A percentile compares a stretch with the other conserved stretches of the same genome.
phyloP scores from a whole-genome alignment of 208 protist species.

The Crithidia thermophila region DNA sequence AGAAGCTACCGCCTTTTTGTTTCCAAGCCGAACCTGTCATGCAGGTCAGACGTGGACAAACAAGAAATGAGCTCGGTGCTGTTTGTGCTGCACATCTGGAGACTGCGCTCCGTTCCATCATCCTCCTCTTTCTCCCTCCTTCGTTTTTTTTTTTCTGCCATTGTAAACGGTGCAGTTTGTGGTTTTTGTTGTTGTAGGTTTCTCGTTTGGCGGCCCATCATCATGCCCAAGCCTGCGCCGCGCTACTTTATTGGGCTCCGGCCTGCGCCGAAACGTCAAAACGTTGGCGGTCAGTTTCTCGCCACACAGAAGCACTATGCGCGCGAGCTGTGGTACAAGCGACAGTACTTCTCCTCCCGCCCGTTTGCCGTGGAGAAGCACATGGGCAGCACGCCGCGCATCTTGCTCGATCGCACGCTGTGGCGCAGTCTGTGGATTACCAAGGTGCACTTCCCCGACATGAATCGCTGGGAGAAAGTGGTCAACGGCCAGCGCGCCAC shows the following conservation, averaged over 20 bases:
- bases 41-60: no score
- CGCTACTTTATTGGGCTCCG: conserved; percentile 40
- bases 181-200: no score
- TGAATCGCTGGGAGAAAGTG: conserved; percentile 90
- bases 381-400: conserved; percentile 71
- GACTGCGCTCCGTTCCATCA: no score
- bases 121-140: no score
- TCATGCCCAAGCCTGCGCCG: conserved; percentile 34
- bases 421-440: conserved; percentile 73
- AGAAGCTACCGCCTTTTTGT: no score
- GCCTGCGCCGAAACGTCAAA: conserved; percentile 61
- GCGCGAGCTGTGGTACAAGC: conserved; percentile 73
- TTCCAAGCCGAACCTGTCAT: no score
- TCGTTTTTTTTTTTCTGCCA: no score
- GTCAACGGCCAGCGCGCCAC: conserved; percentile 89
- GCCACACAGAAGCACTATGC: conserved; percentile 79
- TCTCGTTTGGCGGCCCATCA: no score
- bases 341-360: conserved; percentile 76
- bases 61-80: no score
- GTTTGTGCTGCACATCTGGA: no score
- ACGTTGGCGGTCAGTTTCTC: conserved; percentile 83
- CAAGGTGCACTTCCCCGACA: conserved; percentile 78
- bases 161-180: no score
- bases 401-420: conserved; percentile 84
- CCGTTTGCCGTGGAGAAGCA: conserved; percentile 81